phyloP scores from a whole-genome alignment of 176 grass and related monocot genomes.

The Rhynchospora pubera region DNA sequence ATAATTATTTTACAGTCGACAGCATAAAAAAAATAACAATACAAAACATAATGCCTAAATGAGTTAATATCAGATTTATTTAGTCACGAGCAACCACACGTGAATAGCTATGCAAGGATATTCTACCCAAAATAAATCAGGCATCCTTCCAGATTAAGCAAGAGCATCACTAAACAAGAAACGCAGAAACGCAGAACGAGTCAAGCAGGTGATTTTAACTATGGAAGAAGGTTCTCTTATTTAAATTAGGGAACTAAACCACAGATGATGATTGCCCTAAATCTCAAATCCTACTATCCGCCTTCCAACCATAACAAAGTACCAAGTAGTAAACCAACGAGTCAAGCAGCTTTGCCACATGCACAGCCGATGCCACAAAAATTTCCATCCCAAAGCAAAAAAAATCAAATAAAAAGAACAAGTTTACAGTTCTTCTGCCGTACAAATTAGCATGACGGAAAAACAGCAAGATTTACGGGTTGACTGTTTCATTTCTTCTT shows the following conservation, averaged over 20 bases:
- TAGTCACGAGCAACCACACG: no score
- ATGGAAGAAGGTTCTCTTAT: neutral
- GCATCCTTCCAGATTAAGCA: neutral
- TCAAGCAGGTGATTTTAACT: neutral
- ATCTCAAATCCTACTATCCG: slow-evolving; percentile 9
- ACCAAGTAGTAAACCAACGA: neutral
- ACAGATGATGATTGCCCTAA: neutral
- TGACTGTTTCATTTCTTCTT: slow-evolving; percentile 24
- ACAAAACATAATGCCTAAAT: no score
- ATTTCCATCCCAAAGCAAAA: neutral
- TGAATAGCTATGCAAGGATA: no score
- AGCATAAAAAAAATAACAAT: no score
- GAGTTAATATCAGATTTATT: no score
- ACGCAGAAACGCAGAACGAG: neutral
- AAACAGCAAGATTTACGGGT: neutral
- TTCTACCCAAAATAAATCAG: no score
- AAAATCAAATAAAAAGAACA: neutral
- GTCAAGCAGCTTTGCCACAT: neutral
- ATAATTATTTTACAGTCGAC: no score
- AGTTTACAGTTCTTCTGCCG: neutral
- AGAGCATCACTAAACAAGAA: neutral
- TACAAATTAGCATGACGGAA: neutral
- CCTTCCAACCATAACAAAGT: neutral
- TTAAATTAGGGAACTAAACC: slow-evolving; percentile 11
- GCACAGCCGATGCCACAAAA: neutral